Evolutionary conservation across 805 yeast genomes (phyloP), one percentile per base, ranked within the genome.

Genomic region (Nakazawaea sp.): DNA sequence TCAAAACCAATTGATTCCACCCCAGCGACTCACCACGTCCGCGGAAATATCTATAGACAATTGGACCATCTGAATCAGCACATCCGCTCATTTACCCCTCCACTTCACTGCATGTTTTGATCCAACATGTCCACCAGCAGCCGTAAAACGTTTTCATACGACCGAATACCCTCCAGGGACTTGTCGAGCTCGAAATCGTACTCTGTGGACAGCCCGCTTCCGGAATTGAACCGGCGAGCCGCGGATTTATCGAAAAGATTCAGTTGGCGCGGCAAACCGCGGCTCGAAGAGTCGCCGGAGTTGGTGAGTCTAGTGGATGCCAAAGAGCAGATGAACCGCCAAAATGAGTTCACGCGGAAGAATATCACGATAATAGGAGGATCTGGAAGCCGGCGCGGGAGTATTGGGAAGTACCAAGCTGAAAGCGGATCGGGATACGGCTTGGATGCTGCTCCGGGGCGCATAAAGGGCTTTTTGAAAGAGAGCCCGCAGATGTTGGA

Each of bases 401-500:
- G 2, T 3, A 30, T 19, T 30, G 18, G 12, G 18, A 4, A 9
- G 20, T 16, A 17, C 12, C 19, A 27, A 10, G 3, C 11, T 10
- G 30, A 13, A 30, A 30, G 32, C 32, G 32, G 25, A 23, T 23
- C 11, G n/a, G n/a, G n/a, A n/a, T n/a, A n/a, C n/a, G n/a, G n/a
- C n/a, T n/a, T n/a, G n/a, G n/a, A n/a, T n/a, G n/a, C n/a, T n/a
- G n/a, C n/a, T n/a, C n/a, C n/a, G n/a, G n/a, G n/a, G n/a, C n/a
- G n/a, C n/a, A n/a, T n/a, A n/a, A n/a, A 10, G 26, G 26, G 26
- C 12, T 17, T 26, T 16, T 25, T 33, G 5, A 23, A 33, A 18
- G 36, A 25, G 13, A 33, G 36, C 16, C 36, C 36, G 9, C 30
- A 33, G 11, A 26, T 17, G 13, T 26, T 33, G n/a, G n/a, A n/a